Evolutionary conservation across 2,329 filamentous ascomycete genomes (phyloP), one percentile per base, ranked within the genome.

Genomic region (Aspergillaceae sp.): DNA sequence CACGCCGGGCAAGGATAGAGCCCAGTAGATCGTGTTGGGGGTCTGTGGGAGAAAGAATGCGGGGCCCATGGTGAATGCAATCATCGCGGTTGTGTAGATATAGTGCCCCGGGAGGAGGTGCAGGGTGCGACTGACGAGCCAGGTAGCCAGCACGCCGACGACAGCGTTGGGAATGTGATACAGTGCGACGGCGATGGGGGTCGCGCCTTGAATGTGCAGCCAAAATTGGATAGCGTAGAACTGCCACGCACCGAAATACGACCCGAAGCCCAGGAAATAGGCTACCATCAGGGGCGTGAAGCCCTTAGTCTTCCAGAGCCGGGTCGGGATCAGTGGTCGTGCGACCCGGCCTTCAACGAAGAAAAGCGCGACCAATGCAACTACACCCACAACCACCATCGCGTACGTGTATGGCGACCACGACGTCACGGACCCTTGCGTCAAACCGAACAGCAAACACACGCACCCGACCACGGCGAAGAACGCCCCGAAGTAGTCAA

Each of bases 371-470:
- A 63, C 57, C 19, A 76, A 56, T 10, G 75, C 59, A 0, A 75
- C 44, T n/a, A 75, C 41, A 3, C 74, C 74, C 3, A 77, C 48
- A 27, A 74, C 69, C 1, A 77, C 64, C 5, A 71, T 52, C 1
- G 68, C 63, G 50, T 70, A 73, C 9, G 75, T 70, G 54, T 77
- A 77, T 0, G 72, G 61, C 3, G 67, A 52, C 75, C 75, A 78
- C 0, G 71, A 68, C 4, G 71, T 70, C 1, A 72, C 65, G 0
- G 72, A 68, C 2, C 72, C 74, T 54, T 77, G 74, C 35, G 78
- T 80, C 62, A 75, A 75, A 0, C 75, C 74, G 43, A 80, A 75
- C 46, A 79, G 77, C 52, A 79, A 67, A n/a, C 78, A 66, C 2
- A 79, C 67, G 46, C 78, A 66, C 5, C 70, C 74, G 3, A 65